phyloP scores from a whole-genome alignment of 2,329 filamentous ascomycete species.

The Nemania sp. region DNA sequence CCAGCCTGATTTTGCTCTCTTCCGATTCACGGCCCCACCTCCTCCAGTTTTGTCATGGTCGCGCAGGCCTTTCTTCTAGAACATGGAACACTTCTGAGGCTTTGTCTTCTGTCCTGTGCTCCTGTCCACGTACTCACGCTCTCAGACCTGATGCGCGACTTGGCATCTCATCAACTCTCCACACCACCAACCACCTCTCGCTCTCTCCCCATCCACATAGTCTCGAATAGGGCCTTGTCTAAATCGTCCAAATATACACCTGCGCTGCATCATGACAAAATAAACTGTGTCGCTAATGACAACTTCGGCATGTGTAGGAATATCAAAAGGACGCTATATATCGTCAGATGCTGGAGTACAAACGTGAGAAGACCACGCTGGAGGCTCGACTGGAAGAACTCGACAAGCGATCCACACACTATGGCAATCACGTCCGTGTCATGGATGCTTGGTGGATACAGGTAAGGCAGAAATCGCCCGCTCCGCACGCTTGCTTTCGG shows the following conservation, averaged over 20 bases:
- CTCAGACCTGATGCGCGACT: constrained; percentile 42
- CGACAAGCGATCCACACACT: constrained; percentile 75
- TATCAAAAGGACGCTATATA: constrained; percentile 96
- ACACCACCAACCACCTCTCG: constrained; percentile 29
- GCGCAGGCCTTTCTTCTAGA: background rate
- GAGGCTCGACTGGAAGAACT: constrained; percentile 82
- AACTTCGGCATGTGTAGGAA: constrained; percentile 60
- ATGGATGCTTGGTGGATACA: constrained; percentile 95
- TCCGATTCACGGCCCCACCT: constrained; percentile 27
- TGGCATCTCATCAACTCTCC: constrained; percentile 36
- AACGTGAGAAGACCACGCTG: constrained; percentile 81
- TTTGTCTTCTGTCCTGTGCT: constrained; percentile 30
- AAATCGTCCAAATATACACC: constrained; percentile 36
- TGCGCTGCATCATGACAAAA: constrained; percentile 31
- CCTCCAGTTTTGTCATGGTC: constrained; percentile 21
- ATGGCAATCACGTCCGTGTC: constrained; percentile 90
- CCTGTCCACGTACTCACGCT: constrained; percentile 42
- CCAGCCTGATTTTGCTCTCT: constrained; percentile 19
- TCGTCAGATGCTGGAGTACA: constrained; percentile 97
- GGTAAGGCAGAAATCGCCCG: constrained; percentile 55
- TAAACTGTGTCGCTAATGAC: constrained; percentile 41
- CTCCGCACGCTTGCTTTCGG: background rate
- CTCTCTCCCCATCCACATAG: constrained; percentile 31
- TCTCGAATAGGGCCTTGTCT: constrained; percentile 33
- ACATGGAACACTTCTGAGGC: constrained; percentile 27